These are phyloP conservation scores for Aspergillus sp. DNA, from an alignment of 2,329 filamentous ascomycete genomes.

Conservation along the genomic window DNA sequence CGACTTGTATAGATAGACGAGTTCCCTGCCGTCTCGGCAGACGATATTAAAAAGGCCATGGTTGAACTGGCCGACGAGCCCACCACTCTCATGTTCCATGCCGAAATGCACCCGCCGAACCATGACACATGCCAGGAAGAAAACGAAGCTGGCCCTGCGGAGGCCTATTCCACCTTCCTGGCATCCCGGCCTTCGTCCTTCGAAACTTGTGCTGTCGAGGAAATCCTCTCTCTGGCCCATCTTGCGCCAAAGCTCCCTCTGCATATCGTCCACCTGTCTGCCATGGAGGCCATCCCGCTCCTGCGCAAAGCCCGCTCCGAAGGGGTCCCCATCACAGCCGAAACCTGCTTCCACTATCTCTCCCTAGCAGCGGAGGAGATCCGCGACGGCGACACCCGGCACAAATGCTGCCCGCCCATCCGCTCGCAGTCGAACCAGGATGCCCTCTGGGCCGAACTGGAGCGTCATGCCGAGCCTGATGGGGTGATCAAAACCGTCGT, in stretches of 20 bases:
- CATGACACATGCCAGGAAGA: slow-evolving; percentile 69
- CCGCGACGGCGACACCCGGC: slow-evolving; percentile 73
- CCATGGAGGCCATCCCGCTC: slow-evolving; percentile 77
- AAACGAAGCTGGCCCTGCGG: slow-evolving; percentile 60
- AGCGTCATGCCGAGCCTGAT: slow-evolving; percentile 45
- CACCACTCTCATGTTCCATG: slow-evolving; percentile 97
- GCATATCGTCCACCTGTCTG: slow-evolving; percentile 89
- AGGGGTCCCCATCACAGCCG: slow-evolving; percentile 81
- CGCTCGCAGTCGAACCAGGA: slow-evolving; percentile 74
- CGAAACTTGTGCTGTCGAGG: slow-evolving; percentile 80
- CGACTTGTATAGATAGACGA: slow-evolving; percentile 64
- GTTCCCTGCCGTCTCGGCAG: slow-evolving; percentile 79
- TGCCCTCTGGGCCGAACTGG: slow-evolving; percentile 75
- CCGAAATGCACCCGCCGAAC: slow-evolving; percentile 93
- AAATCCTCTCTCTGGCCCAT: slow-evolving; percentile 74
- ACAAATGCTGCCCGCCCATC: slow-evolving; percentile 94
- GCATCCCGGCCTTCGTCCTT: slow-evolving; percentile 81
- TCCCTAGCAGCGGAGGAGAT: slow-evolving; percentile 76
- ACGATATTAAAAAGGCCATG: slow-evolving; percentile 74
- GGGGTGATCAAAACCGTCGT: slow-evolving; percentile 88
- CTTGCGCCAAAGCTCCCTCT: slow-evolving; percentile 73
- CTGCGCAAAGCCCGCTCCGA: slow-evolving; percentile 62
- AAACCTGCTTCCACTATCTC: slow-evolving; percentile 94
- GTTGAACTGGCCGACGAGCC: slow-evolving; percentile 66
- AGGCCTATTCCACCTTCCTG: slow-evolving; percentile 81